Evolutionary conservation across 2,329 filamentous ascomycete genomes (phyloP), one percentile per base, ranked within the genome.

Genomic region (Daldinia sp.): DNA sequence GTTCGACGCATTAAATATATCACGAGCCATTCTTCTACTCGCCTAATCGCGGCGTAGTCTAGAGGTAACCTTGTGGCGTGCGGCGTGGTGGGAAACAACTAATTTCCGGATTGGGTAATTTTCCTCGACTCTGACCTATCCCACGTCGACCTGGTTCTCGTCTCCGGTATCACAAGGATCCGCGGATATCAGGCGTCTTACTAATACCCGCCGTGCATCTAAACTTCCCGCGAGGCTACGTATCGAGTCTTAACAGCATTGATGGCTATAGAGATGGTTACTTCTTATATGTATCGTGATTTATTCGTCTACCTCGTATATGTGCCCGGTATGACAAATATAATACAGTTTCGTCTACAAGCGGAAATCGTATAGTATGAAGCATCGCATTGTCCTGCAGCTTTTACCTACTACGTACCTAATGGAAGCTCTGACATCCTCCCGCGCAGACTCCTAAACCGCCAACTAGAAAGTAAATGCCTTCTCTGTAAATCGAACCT

Each of bases 101-200:
- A 51, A 45, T 67, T 70, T 47, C 68, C 69, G 11, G 43, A 68
- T 68, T 55, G 54, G 68, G 69, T 27, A 67, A 65, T 68, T 61
- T 58, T 61, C 32, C 13, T 49, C 10, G 21, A 5, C 45, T 53
- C 47, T 23, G 50, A 41, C 65, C 62, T 68, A 68, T 68, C 56
- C 58, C 49, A 15, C 58, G 56, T 55, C 52, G 58, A 61, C 43
- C 23, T 41, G 48, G 21, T n/a, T 7, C 32, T 13, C 43, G 29
- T 29, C 23, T 11, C 21, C 19, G 30, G 29, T 52, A 29, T 50
- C n/a, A 15, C 15, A 47, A 35, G 50, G 29, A 37, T 10, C 21
- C 29, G 8, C 15, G 9, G 10, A 43, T 34, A 48, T 47, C 35
- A 41, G 29, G 25, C 29, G 15, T 39, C 50, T 35, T 56, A 37